These are phyloP conservation scores for Populus deltoides DNA, from an alignment of 345 rosid genomes.

Conservation along the genomic window DNA sequence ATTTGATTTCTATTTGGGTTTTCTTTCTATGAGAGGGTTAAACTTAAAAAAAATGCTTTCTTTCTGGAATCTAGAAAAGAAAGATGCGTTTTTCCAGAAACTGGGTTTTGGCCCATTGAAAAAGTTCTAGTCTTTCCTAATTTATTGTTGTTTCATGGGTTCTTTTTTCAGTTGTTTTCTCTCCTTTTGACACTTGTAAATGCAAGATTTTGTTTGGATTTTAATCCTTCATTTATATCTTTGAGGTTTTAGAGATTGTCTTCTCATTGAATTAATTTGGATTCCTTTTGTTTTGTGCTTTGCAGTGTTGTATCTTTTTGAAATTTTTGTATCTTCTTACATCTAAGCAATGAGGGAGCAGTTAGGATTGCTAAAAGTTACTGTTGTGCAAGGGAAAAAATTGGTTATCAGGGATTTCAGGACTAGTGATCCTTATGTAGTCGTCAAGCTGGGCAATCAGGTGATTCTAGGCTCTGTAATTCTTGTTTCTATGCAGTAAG, in stretches of 20 bases:
- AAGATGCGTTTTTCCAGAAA: not conserved
- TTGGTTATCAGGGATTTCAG: slow-evolving; percentile 89
- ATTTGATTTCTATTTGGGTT: not conserved
- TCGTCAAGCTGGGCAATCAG: slow-evolving; percentile 80
- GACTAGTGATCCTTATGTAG: slow-evolving; percentile 95
- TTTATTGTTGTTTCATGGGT: not conserved
- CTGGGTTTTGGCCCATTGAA: not conserved
- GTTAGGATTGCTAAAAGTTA: slow-evolving; percentile 67
- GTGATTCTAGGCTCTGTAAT: slow-evolving; percentile 25
- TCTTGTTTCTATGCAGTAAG: not conserved
- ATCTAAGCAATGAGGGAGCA: slow-evolving; percentile 56
- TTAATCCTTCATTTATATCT: not conserved
- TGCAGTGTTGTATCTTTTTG: not conserved
- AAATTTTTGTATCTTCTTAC: not conserved
- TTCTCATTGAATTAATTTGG: not conserved
- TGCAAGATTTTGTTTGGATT: not conserved
- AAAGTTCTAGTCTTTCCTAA: not conserved
- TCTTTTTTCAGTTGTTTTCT: not conserved
- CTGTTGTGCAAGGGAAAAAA: slow-evolving; percentile 69
- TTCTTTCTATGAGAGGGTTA: not conserved
- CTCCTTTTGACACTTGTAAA: not conserved
- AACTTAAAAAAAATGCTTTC: not conserved
- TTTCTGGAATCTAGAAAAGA: not conserved
- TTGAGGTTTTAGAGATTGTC: not conserved
- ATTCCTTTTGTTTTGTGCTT: not conserved